phyloP scores from a whole-genome alignment of 495 filamentous ascomycete genomes.

The Trichoderma asperelloides region DNA sequence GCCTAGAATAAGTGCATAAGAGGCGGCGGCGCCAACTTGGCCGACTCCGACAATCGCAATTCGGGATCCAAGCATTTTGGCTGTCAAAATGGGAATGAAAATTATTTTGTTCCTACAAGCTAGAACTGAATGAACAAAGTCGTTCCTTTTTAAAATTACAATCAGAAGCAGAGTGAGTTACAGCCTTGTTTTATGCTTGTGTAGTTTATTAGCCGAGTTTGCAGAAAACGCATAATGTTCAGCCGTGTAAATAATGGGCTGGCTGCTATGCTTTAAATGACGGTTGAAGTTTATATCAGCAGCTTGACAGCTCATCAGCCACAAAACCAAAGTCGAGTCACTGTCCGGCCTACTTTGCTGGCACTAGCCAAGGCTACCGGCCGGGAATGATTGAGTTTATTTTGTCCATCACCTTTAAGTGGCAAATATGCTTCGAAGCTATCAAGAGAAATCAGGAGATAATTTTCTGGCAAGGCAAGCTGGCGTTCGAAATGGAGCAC shows the following conservation, averaged over 20 bases:
- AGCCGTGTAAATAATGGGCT: neutral
- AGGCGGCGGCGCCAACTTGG: constrained; percentile 31
- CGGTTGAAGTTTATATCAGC: neutral
- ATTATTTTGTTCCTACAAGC: neutral
- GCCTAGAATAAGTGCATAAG: constrained; percentile 30
- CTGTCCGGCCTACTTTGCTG: no score
- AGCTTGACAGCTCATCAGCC: neutral
- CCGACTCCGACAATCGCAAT: constrained; percentile 31
- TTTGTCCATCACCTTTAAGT: no score
- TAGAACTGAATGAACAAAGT: neutral
- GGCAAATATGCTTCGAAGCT: no score
- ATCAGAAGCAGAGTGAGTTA: neutral
- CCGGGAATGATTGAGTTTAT: no score
- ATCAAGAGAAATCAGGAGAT: no score
- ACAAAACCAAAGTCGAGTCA: neutral
- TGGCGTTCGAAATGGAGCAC: no score
- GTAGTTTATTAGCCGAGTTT: neutral
- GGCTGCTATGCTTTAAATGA: neutral
- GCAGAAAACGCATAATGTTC: neutral
- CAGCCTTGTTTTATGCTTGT: neutral
- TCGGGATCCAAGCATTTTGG: neutral
- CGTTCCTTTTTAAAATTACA: neutral
- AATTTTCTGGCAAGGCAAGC: no score
- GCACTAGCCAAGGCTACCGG: no score
- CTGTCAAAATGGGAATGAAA: neutral